phyloP scores from a whole-genome alignment of 2,329 filamentous ascomycete genomes.

The Cercospora sp. region DNA sequence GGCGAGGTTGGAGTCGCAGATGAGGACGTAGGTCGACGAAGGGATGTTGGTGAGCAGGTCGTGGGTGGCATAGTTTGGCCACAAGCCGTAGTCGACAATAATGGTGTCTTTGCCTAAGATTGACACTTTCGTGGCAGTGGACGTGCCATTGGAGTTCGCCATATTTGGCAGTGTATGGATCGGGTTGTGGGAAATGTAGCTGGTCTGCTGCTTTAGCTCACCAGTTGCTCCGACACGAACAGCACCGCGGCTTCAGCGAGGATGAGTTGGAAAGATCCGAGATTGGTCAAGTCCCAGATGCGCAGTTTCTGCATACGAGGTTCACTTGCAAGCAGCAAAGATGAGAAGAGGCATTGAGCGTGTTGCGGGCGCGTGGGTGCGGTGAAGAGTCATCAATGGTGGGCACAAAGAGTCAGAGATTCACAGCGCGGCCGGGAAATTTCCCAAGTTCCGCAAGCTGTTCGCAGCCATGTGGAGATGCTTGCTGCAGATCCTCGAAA shows the following conservation, averaged over 20 bases:
- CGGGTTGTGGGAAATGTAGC: background rate
- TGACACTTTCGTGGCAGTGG: slow-evolving; percentile 62
- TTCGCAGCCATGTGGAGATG: slow-evolving; percentile 8
- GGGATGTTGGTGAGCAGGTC: slow-evolving; percentile 76
- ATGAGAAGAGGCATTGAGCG: slow-evolving; percentile 9
- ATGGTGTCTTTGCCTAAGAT: slow-evolving; percentile 91
- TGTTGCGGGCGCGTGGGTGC: background rate
- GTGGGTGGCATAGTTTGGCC: slow-evolving; percentile 75
- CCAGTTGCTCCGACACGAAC: slow-evolving; percentile 33
- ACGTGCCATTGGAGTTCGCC: slow-evolving; percentile 29
- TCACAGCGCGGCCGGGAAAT: background rate
- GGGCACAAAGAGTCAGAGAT: slow-evolving; percentile 13
- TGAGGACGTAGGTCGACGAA: slow-evolving; percentile 91
- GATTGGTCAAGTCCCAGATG: slow-evolving; percentile 35
- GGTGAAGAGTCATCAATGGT: slow-evolving; percentile 18
- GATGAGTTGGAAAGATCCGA: slow-evolving; percentile 32
- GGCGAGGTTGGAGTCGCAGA: slow-evolving; percentile 92
- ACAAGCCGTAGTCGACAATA: slow-evolving; percentile 86
- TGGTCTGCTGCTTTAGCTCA: slow-evolving; percentile 29
- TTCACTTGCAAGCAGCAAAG: background rate
- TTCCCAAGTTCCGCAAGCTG: slow-evolving; percentile 1
- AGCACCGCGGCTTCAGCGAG: slow-evolving; percentile 31
- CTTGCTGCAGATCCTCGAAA: slow-evolving; percentile 7
- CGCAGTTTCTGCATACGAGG: slow-evolving; percentile 36
- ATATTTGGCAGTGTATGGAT: slow-evolving; percentile 20